Percentiles rank a stretch among this genome's conserved stretches.
These are phyloP conservation scores for Ceratocystiopsis brevicomis DNA, from an alignment of 2,329 filamentous ascomycete genomes.

Conservation along the genomic window DNA sequence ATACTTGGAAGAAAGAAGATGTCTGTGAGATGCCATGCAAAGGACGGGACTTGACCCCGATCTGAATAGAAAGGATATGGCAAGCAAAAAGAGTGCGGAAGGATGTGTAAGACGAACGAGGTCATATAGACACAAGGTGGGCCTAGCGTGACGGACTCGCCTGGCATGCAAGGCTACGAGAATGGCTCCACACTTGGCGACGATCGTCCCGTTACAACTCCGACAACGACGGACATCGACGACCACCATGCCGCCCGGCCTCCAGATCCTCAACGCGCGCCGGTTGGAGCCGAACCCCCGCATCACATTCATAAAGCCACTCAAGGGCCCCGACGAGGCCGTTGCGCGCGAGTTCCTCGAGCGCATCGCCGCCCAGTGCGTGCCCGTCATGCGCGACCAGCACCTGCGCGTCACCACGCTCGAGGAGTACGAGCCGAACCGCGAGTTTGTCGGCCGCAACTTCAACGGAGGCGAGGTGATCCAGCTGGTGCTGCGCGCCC, in stretches of 20 bases:
- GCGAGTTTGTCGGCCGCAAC: conserved; percentile 71
- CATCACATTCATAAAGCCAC: conserved; percentile 72
- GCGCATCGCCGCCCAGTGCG: conserved; percentile 63
- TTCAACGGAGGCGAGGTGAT: conserved; percentile 82
- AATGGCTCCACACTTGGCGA: too few relatives aligned
- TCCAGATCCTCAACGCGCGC: conserved; percentile 60
- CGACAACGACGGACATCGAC: too few relatives aligned
- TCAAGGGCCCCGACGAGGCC: conserved; percentile 43
- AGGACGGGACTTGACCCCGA: too few relatives aligned
- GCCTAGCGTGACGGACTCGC: too few relatives aligned
- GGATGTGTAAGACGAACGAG: too few relatives aligned
- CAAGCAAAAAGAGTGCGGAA: too few relatives aligned
- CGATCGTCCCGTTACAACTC: too few relatives aligned
- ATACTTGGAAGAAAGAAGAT: too few relatives aligned
- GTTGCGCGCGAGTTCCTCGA: conserved; percentile 53
- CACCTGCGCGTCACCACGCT: conserved; percentile 47
- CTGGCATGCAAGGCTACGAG: too few relatives aligned
- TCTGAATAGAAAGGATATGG: too few relatives aligned
- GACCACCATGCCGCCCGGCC: conserved; percentile 50
- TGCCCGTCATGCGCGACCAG: conserved; percentile 51
- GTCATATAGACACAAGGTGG: too few relatives aligned
- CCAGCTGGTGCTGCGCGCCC: conserved; percentile 61
- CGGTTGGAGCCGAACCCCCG: conserved; percentile 55
- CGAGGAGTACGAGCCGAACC: conserved; percentile 66
- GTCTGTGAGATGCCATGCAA: too few relatives aligned